Conservation (phyloP, 306 rosid genomes). For the Cyclanthera cordifolia region DNA sequence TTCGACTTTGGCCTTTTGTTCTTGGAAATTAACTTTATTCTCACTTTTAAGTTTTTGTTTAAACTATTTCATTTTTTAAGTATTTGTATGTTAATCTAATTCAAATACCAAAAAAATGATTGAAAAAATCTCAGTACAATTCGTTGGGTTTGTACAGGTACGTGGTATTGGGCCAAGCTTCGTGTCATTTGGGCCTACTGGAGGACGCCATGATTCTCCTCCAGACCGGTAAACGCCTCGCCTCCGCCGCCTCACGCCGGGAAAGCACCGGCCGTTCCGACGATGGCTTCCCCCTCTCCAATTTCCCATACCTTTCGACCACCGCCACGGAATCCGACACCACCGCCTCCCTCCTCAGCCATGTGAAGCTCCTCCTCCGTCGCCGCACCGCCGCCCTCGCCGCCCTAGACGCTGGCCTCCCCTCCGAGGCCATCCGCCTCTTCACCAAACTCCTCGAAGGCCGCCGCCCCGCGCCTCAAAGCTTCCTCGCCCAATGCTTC, state of each 20-base stretch:
- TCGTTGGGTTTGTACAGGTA: constrained; percentile 32
- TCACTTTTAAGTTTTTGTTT: no score
- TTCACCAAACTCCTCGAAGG: constrained; percentile 78
- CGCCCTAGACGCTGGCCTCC: constrained; percentile 68
- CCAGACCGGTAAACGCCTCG: constrained; percentile 84
- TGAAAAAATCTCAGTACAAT: not conserved
- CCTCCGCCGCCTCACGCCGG: constrained; percentile 79
- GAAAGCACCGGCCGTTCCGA: constrained; percentile 78
- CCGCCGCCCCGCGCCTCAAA: constrained; percentile 77
- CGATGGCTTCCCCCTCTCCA: constrained; percentile 50
- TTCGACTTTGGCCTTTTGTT: no score
- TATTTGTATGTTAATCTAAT: no score
- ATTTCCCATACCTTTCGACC: constrained; percentile 12
- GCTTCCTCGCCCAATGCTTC: constrained; percentile 75
- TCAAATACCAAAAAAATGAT: no score
- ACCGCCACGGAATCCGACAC: constrained; percentile 33
- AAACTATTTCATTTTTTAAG: no score
- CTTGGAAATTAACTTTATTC: no score
- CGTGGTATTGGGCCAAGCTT: constrained; percentile 73
- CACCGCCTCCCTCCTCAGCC: constrained; percentile 46
- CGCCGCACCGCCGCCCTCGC: constrained; percentile 80
- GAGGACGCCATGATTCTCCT: constrained; percentile 96
- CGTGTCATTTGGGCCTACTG: constrained; percentile 76
- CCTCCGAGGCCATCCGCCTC: constrained; percentile 85
- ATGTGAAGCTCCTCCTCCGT: constrained; percentile 68